Percentiles rank a stretch among this genome's conserved stretches.
phyloP scores from a whole-genome alignment of 148 eudicot species.

The Cornus kousa region DNA sequence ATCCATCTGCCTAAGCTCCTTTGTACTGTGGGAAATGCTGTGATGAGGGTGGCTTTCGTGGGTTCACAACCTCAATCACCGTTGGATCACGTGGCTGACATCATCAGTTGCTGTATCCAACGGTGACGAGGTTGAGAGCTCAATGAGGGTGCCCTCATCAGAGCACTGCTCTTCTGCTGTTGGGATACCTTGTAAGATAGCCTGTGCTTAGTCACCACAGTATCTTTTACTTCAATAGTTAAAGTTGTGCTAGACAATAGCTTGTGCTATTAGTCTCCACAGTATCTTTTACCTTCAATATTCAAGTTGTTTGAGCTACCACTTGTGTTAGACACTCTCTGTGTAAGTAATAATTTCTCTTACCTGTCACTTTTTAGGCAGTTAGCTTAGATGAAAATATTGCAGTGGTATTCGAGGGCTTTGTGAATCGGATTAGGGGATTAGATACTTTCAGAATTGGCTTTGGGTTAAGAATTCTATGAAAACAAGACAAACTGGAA shows the following conservation, averaged over 20 bases:
- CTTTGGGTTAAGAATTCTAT: neutral
- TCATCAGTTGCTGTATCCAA: too few relatives aligned
- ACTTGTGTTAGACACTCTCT: neutral
- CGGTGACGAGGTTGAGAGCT: too few relatives aligned
- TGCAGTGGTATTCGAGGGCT: neutral
- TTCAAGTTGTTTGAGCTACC: conserved; percentile 9
- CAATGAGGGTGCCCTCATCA: too few relatives aligned
- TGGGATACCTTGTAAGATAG: neutral
- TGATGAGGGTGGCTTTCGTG: too few relatives aligned
- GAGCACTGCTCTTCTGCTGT: neutral
- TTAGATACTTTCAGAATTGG: neutral
- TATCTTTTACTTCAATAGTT: neutral
- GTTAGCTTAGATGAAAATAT: neutral
- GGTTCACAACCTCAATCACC: too few relatives aligned
- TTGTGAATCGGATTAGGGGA: too few relatives aligned
- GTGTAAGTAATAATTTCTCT: neutral
- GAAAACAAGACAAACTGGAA: neutral
- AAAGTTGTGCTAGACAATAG: neutral
- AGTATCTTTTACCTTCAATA: neutral
- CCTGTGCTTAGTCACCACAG: neutral
- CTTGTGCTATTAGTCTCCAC: neutral
- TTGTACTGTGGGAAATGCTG: too few relatives aligned
- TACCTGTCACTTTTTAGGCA: neutral
- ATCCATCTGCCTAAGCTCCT: neutral
- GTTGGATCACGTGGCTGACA: too few relatives aligned